Conservation (phyloP, 192 early-diverging fungal species). For the Dimargaris cristalligena region DNA sequence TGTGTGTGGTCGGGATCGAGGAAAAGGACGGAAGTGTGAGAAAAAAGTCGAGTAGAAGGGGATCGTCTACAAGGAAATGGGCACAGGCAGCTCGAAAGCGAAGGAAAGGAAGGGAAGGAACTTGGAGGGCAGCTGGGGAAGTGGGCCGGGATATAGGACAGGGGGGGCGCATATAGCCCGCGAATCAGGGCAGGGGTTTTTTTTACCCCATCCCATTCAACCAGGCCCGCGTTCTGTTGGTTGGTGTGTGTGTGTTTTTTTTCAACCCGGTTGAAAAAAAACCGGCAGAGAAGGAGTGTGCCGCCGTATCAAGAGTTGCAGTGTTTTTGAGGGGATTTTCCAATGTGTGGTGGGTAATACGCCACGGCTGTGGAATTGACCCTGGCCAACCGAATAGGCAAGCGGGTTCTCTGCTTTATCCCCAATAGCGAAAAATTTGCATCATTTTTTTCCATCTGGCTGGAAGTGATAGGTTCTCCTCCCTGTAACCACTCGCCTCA, state of each 20-base stretch:
- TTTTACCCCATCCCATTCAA: too few species aligned
- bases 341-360: background rate
- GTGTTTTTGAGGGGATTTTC: background rate
- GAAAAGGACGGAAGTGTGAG: background rate
- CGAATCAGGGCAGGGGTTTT: too few species aligned
- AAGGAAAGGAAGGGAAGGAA: conserved; percentile 11
- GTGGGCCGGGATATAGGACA: too few species aligned
- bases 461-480: background rate
- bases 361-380: background rate
- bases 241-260: too few species aligned
- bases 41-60: conserved; percentile 6
- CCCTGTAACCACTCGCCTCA: too few species aligned
- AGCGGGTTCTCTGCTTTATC: too few species aligned
- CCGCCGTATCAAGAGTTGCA: background rate
- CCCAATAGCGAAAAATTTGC: background rate
- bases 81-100: conserved; percentile 7
- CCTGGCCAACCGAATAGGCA: too few species aligned
- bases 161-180: too few species aligned
- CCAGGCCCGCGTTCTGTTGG: too few species aligned
- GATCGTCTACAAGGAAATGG: conserved; percentile 9
- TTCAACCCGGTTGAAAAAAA: too few species aligned
- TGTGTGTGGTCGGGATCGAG: too few species aligned
- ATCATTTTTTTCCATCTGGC: background rate
- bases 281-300: too few species aligned
- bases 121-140: background rate